Conservation (phyloP, 192 early-diverging fungal genomes). For the Gaertneriomyces sp. region DNA sequence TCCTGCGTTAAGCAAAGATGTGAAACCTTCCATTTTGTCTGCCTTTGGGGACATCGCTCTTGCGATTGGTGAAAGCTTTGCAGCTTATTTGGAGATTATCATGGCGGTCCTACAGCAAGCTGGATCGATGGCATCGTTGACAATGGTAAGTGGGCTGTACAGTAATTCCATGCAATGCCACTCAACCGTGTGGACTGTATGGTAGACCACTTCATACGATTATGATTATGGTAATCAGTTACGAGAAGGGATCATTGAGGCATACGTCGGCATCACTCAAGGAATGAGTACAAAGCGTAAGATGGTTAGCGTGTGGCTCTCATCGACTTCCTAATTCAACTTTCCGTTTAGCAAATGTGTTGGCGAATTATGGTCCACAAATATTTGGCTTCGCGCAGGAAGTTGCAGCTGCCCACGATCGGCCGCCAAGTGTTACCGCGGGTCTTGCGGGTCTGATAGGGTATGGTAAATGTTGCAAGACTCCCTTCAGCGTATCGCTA, state of each 20-base stretch:
- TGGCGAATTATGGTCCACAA: conserved; percentile 58
- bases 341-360: conserved; percentile 51
- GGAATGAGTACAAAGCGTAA: conserved; percentile 78
- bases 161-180: background rate
- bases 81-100: conserved; percentile 70
- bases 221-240: conserved; percentile 84
- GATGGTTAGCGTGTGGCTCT: background rate
- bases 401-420: conserved; percentile 54
- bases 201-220: conserved; percentile 53
- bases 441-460: conserved; percentile 86
- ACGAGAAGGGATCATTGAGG: conserved; percentile 87
- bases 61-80: conserved; percentile 84
- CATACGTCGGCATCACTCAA: conserved; percentile 93
- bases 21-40: conserved; percentile 92
- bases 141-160: conserved; percentile 8
- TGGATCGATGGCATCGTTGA: conserved; percentile 18
- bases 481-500: too few relatives aligned
- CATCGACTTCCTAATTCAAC: conserved; percentile 8
- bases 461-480: conserved; percentile 28
- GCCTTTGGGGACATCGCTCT: conserved; percentile 98
- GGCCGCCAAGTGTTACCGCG: conserved; percentile 58
- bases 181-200: background rate
- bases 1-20: conserved; percentile 72
- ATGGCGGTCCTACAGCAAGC: conserved; percentile 89
- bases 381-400: conserved; percentile 78